Evolutionary conservation across 139 green algal genomes (phyloP).

Genomic region (Raphidocelis subcapitata): DNA sequence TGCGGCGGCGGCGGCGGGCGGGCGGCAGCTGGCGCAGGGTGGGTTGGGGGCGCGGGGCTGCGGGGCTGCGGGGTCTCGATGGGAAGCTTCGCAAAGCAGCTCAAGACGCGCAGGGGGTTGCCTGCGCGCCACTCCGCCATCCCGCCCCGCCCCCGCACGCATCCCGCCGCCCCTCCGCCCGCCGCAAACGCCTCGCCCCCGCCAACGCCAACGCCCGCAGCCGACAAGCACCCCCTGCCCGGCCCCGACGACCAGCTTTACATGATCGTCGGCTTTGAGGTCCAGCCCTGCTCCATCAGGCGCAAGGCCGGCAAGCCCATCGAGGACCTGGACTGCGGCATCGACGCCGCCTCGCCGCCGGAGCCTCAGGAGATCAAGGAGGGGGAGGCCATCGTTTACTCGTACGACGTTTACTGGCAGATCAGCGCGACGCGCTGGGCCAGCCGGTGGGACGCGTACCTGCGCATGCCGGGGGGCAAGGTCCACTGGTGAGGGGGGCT

Average conservation of each 20-base stretch:
- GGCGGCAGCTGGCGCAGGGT: not conserved
- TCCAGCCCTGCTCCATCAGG: slow-evolving; percentile 82
- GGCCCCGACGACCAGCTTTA: slow-evolving; percentile 33
- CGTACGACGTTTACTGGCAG: slow-evolving; percentile 94
- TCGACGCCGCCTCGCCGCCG: slow-evolving; percentile 43
- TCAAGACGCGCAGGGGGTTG: too few species aligned
- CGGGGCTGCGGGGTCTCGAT: too few species aligned
- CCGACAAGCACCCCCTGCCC: not conserved
- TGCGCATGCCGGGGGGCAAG: slow-evolving; percentile 89
- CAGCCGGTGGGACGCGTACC: slow-evolving; percentile 93
- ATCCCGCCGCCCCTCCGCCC: too few species aligned
- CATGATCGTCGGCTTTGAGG: slow-evolving; percentile 94
- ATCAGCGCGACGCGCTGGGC: slow-evolving; percentile 82
- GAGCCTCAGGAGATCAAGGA: slow-evolving; percentile 70
- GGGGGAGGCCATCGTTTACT: slow-evolving; percentile 75
- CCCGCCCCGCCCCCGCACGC: too few species aligned
- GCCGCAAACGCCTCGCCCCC: too few species aligned
- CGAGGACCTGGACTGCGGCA: slow-evolving; percentile 68
- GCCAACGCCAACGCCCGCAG: too few species aligned
- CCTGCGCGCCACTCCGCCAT: too few species aligned
- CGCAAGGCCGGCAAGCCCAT: slow-evolving; percentile 54
- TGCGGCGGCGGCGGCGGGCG: not conserved
- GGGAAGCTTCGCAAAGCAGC: too few species aligned
- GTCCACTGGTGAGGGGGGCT: slow-evolving; percentile 5
- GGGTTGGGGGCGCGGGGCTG: too few species aligned